Evolutionary conservation across 805 yeast species (phyloP), one percentile per base, ranked within the genome.

Genomic region (Isabelozyma pseudorhagii): DNA sequence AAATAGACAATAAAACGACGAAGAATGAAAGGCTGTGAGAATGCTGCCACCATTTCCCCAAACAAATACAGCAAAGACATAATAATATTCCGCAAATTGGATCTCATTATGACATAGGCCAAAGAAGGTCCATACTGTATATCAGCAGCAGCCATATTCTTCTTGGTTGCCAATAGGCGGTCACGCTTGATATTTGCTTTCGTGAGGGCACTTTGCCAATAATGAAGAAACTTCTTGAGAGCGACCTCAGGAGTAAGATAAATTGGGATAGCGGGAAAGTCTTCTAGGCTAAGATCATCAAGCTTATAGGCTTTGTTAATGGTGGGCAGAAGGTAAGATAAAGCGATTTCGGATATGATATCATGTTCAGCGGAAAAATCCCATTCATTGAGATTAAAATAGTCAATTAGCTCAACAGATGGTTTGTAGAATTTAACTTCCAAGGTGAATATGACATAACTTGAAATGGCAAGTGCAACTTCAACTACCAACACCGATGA

Each of bases 11-110:
- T 65, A 46, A 69, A 63, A 29, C 52, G 50, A 50, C 61, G 64
- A 41, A 69, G 61, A 21, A 69, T 51, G 52, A 64, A 69, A 4
- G 75, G 73, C 42, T 60, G 62, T 18, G 63, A 45, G 42, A 63
- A 52, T 18, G 59, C 56, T 13, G 56, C 56, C 2, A 53, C 15
- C 14, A 62, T 62, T 46, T 66, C 71, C 27, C 59, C 42, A 18
- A 63, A 29, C 36, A 66, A 65, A 9, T 55, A 54, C 34, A 56
- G 27, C 21, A 60, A 15, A 5, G 55, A 50, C 2, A 45, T 36
- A 8, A 55, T 21, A 2, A 61, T 45, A 49, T 47, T 48, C 17
- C n/a, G 9, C 48, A 50, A 17, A 50, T 61, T 50, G 38, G 64
- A 38, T 31, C 54, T 53, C 25, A 59, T 51, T 13, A 66, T 55